Conservation (phyloP, 148 eudicot genomes). For the Bassia scoparia region DNA sequence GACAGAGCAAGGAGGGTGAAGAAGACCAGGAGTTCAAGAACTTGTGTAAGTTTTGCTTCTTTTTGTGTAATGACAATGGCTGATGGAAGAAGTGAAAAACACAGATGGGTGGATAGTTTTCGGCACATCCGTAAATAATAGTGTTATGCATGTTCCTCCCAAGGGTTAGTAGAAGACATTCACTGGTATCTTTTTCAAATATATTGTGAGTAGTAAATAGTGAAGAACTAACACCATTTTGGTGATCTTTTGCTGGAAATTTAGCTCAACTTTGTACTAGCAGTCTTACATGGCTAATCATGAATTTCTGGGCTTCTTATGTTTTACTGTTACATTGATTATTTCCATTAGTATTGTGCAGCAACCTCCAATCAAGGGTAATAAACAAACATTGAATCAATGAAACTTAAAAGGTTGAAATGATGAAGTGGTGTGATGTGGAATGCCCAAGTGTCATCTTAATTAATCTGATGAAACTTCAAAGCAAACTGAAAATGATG, state of each 20-base stretch:
- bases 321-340: too few species aligned
- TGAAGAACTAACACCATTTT: neutral
- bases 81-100: too few species aligned
- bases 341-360: too few species aligned
- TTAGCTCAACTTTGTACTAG: neutral
- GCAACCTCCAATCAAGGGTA: too few species aligned
- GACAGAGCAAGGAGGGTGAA: slow-evolving; percentile 21
- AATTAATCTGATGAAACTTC: neutral
- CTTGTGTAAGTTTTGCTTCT: neutral
- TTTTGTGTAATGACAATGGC: neutral
- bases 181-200: neutral
- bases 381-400: too few species aligned
- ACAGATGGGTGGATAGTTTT: slow-evolving; percentile 4
- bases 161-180: neutral
- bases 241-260: neutral
- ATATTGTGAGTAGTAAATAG: neutral
- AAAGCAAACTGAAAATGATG: slow-evolving; percentile 14
- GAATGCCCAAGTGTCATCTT: too few species aligned
- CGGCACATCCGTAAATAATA: neutral
- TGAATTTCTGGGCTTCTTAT: too few species aligned
- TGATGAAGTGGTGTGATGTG: too few species aligned
- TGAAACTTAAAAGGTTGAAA: too few species aligned
- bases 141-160: slow-evolving; percentile 1
- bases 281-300: too few species aligned
- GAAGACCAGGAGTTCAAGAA: neutral